Percentiles rank a stretch among this genome's conserved stretches.
Evolutionary conservation across 2,329 filamentous ascomycete genomes (phyloP).

Genomic region (Sodiomyces alkalinus): DNA sequence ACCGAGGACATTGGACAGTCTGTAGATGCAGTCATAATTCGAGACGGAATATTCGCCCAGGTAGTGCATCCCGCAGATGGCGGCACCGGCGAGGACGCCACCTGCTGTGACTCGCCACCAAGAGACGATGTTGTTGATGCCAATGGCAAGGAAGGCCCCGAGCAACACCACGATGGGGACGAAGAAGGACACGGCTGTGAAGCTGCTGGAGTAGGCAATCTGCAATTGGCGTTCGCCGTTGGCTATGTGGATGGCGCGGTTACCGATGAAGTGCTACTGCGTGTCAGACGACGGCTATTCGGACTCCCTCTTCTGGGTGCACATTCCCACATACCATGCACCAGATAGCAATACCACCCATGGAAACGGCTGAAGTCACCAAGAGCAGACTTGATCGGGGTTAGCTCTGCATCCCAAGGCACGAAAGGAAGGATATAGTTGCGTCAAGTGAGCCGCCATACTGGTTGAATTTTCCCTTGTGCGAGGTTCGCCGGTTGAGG

Average conservation of each 20-base stretch:
- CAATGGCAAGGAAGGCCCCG: constrained; percentile 55
- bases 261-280: constrained; percentile 66
- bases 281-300: constrained; percentile 10
- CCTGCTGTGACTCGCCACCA: constrained; percentile 45
- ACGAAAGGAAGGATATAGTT: neutral
- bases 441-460: too few species aligned
- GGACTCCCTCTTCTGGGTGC: too few species aligned
- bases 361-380: constrained; percentile 47
- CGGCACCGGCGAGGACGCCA: constrained; percentile 55
- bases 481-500: constrained; percentile 59
- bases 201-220: constrained; percentile 56
- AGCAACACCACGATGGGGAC: constrained; percentile 63
- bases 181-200: constrained; percentile 65
- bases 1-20: constrained; percentile 43
- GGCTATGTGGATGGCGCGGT: constrained; percentile 59
- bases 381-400: constrained; percentile 45
- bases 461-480: constrained; percentile 55
- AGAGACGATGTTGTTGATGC: constrained; percentile 39
- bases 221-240: constrained; percentile 47
- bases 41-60: constrained; percentile 69
- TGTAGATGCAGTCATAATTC: constrained; percentile 58
- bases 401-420: constrained; percentile 1
- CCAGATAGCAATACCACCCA: constrained; percentile 64
- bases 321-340: constrained; percentile 37
- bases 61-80: constrained; percentile 79